Evolutionary conservation across 495 filamentous ascomycete genomes (phyloP).

Genomic region (Xylaria acuta): DNA sequence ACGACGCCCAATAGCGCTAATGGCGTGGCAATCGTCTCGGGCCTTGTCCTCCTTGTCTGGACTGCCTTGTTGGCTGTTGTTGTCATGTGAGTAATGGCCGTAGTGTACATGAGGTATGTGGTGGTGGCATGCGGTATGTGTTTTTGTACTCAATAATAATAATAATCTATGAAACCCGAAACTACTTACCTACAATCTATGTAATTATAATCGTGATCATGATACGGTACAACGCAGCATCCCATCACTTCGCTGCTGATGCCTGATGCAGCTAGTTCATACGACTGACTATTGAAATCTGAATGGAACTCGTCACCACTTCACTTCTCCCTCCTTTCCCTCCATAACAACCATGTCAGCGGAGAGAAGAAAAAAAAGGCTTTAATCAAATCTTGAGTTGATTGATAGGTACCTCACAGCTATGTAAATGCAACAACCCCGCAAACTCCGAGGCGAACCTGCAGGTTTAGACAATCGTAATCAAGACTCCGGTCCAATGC

Average conservation of each 20-base stretch:
- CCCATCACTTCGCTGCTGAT: too few species aligned
- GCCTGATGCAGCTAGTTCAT: too few species aligned
- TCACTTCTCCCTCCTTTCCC: neutral
- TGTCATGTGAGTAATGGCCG: neutral
- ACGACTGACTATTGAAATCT: too few species aligned
- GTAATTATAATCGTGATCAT: too few species aligned
- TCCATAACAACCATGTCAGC: neutral
- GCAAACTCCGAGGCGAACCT: neutral
- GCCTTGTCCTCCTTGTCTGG: slow-evolving; percentile 16
- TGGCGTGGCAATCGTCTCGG: neutral
- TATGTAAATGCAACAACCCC: slow-evolving; percentile 1
- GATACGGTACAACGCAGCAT: too few species aligned
- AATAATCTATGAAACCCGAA: neutral
- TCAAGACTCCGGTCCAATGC: slow-evolving; percentile 26
- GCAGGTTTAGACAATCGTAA: neutral
- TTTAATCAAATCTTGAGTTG: too few species aligned
- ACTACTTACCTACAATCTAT: too few species aligned
- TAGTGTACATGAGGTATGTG: neutral
- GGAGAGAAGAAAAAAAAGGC: neutral
- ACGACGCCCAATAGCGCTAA: neutral
- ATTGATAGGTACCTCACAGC: neutral
- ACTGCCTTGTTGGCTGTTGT: slow-evolving; percentile 20
- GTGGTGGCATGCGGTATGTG: neutral
- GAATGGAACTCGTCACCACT: too few species aligned
- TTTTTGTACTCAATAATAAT: neutral